Conservation (phyloP, 164 flowering plant species). For the Stephania yunnanensis region DNA sequence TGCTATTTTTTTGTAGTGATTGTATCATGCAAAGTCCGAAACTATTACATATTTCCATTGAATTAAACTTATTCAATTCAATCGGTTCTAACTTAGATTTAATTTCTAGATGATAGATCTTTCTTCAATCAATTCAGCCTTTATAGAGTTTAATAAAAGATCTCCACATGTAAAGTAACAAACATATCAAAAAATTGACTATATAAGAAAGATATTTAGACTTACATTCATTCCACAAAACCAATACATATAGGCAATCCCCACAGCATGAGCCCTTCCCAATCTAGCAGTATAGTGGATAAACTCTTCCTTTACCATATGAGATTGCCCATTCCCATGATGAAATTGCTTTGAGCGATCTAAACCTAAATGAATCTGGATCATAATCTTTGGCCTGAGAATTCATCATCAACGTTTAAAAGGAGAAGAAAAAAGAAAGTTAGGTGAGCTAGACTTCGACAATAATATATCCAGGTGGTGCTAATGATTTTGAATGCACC, state of each 20-base stretch:
- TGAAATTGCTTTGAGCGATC: constrained; percentile 79
- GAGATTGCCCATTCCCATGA: constrained; percentile 81
- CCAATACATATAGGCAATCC: constrained; percentile 93
- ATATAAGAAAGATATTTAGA: constrained; percentile 1
- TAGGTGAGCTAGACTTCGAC: neutral
- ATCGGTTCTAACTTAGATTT: neutral
- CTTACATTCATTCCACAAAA: constrained; percentile 78
- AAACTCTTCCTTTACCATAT: constrained; percentile 77
- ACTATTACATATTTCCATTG: neutral
- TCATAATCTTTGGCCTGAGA: constrained; percentile 85
- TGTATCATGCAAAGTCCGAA: neutral
- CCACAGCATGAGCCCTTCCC: constrained; percentile 94
- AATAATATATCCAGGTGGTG: neutral
- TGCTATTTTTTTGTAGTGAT: too few species aligned
- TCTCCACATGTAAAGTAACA: too few species aligned
- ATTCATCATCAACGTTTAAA: neutral
- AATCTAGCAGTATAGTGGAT: constrained; percentile 94
- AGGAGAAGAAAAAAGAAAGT: neutral
- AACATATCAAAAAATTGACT: neutral
- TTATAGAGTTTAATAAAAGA: too few species aligned
- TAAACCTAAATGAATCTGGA: constrained; percentile 72
- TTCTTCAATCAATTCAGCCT: too few species aligned
- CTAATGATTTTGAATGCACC: neutral
- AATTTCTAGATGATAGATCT: neutral
- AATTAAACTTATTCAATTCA: neutral